A percentile compares a stretch with the other conserved stretches of the same genome.
phyloP scores from a whole-genome alignment of 805 yeast genomes.

The Candida taoyuanica region DNA sequence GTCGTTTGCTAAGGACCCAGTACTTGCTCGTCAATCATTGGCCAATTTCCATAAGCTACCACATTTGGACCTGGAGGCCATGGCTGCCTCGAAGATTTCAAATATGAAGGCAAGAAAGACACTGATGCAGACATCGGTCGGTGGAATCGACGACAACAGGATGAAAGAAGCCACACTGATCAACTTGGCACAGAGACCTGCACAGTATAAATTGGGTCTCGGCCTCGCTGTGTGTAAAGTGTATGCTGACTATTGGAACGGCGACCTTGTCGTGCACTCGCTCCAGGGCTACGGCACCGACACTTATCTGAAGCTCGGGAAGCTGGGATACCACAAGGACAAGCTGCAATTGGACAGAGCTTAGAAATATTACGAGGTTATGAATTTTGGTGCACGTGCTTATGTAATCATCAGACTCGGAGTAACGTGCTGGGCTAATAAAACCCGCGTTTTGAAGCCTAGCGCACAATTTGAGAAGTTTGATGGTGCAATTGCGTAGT shows the following conservation, averaged over 20 bases:
- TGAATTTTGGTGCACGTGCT: too few relatives aligned
- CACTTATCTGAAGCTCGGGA: slow-evolving; percentile 72
- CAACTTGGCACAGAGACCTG: slow-evolving; percentile 65
- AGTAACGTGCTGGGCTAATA: too few relatives aligned
- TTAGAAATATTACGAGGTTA: too few relatives aligned
- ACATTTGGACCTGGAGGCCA: slow-evolving; percentile 41
- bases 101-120: slow-evolving; percentile 28
- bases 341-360: slow-evolving; percentile 71
- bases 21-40: slow-evolving; percentile 52
- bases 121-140: slow-evolving; percentile 37
- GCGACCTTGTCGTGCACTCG: slow-evolving; percentile 75
- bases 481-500: too few relatives aligned
- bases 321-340: slow-evolving; percentile 67
- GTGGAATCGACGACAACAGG: slow-evolving; percentile 31
- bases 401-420: too few relatives aligned
- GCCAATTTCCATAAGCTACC: slow-evolving; percentile 68
- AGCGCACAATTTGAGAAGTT: too few relatives aligned
- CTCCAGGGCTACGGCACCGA: slow-evolving; percentile 92
- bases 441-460: too few relatives aligned
- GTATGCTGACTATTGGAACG: slow-evolving; percentile 96
- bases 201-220: slow-evolving; percentile 72
- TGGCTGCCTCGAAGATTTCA: slow-evolving; percentile 6
- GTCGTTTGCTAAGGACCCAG: slow-evolving; percentile 79
- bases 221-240: slow-evolving; percentile 92
- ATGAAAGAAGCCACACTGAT: slow-evolving; percentile 44